Conservation (phyloP, 2,329 filamentous ascomycete genomes). For the Leptographium lundbergii region DNA sequence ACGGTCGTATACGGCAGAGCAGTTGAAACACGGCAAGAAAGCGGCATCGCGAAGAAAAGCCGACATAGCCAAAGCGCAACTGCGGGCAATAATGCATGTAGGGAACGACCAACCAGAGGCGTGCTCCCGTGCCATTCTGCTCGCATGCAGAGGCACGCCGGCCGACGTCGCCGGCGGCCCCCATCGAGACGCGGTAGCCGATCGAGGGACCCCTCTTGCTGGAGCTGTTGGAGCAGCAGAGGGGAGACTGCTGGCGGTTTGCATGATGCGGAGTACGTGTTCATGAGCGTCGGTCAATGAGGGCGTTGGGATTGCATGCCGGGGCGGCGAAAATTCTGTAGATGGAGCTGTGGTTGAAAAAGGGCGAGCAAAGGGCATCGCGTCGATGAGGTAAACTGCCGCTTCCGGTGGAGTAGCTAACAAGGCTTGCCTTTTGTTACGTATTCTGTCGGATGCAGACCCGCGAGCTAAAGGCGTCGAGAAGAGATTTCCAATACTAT, state of each 20-base stretch:
- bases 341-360: neutral
- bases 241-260: neutral
- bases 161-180: neutral
- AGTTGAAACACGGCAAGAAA: constrained; percentile 8
- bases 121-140: neutral
- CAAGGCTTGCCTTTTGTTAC: neutral
- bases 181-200: neutral
- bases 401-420: neutral
- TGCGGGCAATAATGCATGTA: neutral
- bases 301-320: neutral
- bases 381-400: neutral
- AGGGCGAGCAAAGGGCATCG: neutral
- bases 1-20: neutral
- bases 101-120: neutral
- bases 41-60: neutral
- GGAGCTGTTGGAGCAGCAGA: neutral
- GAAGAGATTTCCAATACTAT: neutral
- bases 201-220: neutral
- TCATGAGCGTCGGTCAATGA: neutral
- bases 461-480: neutral
- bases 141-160: neutral
- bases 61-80: constrained; percentile 6
- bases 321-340: neutral
- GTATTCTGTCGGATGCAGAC: neutral
- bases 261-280: neutral